Evolutionary conservation across 1,139 yeast genomes (phyloP).

Genomic region (Magnusiomyces suaveolens): DNA sequence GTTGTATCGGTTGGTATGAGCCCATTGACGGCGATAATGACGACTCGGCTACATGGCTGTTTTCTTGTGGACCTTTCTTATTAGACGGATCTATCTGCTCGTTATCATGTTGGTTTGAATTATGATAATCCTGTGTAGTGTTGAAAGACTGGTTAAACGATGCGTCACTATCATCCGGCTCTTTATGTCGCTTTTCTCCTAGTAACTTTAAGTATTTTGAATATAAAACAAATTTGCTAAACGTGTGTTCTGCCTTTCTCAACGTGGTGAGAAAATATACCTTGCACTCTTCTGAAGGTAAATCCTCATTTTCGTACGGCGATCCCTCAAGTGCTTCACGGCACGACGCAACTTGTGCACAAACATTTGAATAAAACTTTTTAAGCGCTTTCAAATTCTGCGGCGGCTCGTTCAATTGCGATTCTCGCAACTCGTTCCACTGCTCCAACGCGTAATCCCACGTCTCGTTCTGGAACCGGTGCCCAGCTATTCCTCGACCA

Average conservation of each 20-base stretch:
- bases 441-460: background rate
- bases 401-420: background rate
- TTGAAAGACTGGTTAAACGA: background rate
- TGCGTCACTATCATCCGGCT: background rate
- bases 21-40: background rate
- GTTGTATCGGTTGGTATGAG: background rate
- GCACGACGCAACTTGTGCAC: background rate
- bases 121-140: background rate
- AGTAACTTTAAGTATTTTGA: background rate
- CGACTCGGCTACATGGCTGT: background rate
- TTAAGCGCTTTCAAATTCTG: background rate
- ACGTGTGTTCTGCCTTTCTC: constrained; percentile 1
- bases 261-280: background rate
- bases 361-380: background rate
- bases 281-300: background rate
- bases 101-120: background rate
- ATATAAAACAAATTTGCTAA: background rate
- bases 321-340: background rate
- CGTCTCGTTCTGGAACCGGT: background rate
- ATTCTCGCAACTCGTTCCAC: background rate
- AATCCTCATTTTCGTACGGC: background rate
- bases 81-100: background rate
- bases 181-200: background rate
- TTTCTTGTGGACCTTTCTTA: background rate
- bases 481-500: background rate